These are phyloP conservation scores for Lophium mytilinum DNA, from an alignment of 495 filamentous ascomycete genomes.

Conservation along the genomic window DNA sequence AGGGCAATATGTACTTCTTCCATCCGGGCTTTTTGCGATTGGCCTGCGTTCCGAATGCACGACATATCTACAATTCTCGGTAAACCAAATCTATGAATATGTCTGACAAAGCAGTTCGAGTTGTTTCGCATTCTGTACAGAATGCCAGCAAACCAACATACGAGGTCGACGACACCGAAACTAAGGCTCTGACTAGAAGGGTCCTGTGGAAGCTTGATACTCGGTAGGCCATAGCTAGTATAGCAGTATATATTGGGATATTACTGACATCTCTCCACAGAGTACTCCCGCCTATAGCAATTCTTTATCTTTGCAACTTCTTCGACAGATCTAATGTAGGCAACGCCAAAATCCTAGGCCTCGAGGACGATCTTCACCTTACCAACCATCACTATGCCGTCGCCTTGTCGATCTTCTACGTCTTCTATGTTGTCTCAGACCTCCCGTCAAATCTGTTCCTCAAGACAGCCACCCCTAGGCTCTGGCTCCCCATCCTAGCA, in stretches of 20 bases:
- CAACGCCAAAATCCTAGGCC: slow-evolving; percentile 22
- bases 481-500: slow-evolving; percentile 10
- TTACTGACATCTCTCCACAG: neutral
- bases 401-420: slow-evolving; percentile 44
- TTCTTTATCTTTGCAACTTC: slow-evolving; percentile 42
- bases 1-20: too few relatives aligned
- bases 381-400: slow-evolving; percentile 19
- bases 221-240: slow-evolving; percentile 32
- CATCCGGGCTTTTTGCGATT: too few relatives aligned
- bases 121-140: too few relatives aligned
- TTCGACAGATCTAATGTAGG: slow-evolving; percentile 23
- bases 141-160: too few relatives aligned
- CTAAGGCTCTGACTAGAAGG: slow-evolving; percentile 35
- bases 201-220: slow-evolving; percentile 49
- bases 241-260: too few relatives aligned
- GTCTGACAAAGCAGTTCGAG: too few relatives aligned
- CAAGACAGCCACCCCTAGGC: slow-evolving; percentile 24
- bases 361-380: slow-evolving; percentile 7
- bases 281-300: slow-evolving; percentile 37
- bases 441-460: slow-evolving; percentile 28
- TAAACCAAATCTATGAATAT: too few relatives aligned
- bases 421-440: slow-evolving; percentile 42
- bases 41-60: too few relatives aligned
- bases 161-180: too few relatives aligned
- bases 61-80: too few relatives aligned